Base-by-base conservation (phyloP, 2,329 filamentous ascomycete genomes). In the Botrytis byssoidea region DNA sequence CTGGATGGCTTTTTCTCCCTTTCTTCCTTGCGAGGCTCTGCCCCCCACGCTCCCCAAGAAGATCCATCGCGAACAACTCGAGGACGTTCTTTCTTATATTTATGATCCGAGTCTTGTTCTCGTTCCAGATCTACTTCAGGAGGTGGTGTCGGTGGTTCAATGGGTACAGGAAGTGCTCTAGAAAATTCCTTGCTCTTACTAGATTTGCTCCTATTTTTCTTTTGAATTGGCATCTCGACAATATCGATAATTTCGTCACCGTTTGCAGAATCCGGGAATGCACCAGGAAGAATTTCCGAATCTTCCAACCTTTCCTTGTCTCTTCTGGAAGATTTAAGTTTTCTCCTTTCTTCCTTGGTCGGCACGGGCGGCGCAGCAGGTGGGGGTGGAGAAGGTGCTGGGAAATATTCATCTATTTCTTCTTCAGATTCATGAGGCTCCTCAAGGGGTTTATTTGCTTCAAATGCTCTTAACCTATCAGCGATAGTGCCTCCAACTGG, bases 11-110 rank as follows among this genome's bases (percentile, higher is more conserved):
- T 79, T 74, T 80, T 79, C 79, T 78, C 77, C 85, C 86, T 79
- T 70, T 82, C 79, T 37, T 81, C 78, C 77, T 85, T 86, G 76
- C 81, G 81, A 66, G 77, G 74, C 32, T 86, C 84, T 25, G 89
- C 87, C 29, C 88, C 89, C 92, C 92, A 95, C 81, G 90, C 89
- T 51, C 90, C 91, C 93, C 94, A 96, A 44, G 92, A 90, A 20
- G 88, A 85, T 51, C 86, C 86, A 74, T 88, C 87, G 55, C 93
- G 92, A 77, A 90, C 92, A 76, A 94, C 89, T 79, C 91, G 93
- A 42, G 92, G 85, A 22, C 94, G 91, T 76, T 97, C 93, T 81
- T 92, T 97, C 83, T 90, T 93, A 5, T 86, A 89, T 74, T 86
- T 89, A 20, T 86, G 83, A 69, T 90, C 89, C 25, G 88, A 83